Conservation (phyloP, 2,329 filamentous ascomycete genomes). For the Dactylellina sp. region DNA sequence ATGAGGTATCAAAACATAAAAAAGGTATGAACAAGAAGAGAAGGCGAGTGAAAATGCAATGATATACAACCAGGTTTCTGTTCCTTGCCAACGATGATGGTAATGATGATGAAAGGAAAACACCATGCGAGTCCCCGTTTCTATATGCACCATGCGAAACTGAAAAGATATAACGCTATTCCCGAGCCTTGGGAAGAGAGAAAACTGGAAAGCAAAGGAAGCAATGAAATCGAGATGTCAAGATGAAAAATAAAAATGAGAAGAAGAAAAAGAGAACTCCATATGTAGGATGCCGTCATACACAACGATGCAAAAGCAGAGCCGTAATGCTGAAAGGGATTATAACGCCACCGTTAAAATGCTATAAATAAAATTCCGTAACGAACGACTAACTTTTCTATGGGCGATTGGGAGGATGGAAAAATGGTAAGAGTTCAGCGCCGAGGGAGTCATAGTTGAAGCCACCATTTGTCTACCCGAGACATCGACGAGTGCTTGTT, state of each 20-base stretch:
- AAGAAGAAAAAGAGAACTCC: slow-evolving; percentile 45
- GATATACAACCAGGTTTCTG: slow-evolving; percentile 3
- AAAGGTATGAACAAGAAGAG: slow-evolving; percentile 53
- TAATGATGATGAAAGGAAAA: slow-evolving; percentile 20
- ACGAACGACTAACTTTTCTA: slow-evolving; percentile 42
- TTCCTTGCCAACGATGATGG: slow-evolving; percentile 11
- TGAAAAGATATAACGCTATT: slow-evolving; percentile 11
- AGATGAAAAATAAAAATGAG: slow-evolving; percentile 19
- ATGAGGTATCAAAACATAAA: background rate
- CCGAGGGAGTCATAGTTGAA: slow-evolving; percentile 51
- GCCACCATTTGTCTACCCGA: slow-evolving; percentile 55
- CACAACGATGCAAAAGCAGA: slow-evolving; percentile 18
- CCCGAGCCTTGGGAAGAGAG: background rate
- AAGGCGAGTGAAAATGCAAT: slow-evolving; percentile 25
- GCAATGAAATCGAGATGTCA: no score
- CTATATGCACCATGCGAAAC: slow-evolving; percentile 40
- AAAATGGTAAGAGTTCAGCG: slow-evolving; percentile 21
- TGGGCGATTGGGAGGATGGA: background rate
- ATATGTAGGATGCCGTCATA: slow-evolving; percentile 31
- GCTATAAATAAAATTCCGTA: slow-evolving; percentile 26
- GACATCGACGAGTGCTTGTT: slow-evolving; percentile 36
- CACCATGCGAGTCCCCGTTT: slow-evolving; percentile 20
- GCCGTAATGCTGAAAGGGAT: slow-evolving; percentile 18
- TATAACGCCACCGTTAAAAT: slow-evolving; percentile 47
- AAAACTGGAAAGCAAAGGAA: background rate